Evolutionary conservation across 495 filamentous ascomycete genomes (phyloP), one percentile per base, ranked within the genome.

Genomic region (Cladorrhinum samala): DNA sequence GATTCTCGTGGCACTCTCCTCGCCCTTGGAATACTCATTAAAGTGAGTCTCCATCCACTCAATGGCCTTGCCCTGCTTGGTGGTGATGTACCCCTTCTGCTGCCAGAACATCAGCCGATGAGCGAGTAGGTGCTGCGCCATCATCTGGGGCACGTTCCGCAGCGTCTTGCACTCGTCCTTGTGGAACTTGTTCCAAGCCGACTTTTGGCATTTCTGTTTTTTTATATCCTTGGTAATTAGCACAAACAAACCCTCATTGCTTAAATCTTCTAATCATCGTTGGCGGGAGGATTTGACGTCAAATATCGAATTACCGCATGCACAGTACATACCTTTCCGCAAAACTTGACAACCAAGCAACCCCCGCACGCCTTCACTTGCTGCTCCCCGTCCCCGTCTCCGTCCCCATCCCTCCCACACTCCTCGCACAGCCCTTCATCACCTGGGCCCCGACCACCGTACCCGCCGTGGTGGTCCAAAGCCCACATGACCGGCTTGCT

Each of bases 281-380:
- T n/a, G n/a, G n/a, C n/a, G n/a, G n/a, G n/a, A n/a, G n/a, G n/a
- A n/a, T n/a, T n/a, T n/a, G n/a, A n/a, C n/a, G n/a, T n/a, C n/a
- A n/a, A n/a, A n/a, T n/a, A n/a, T n/a, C n/a, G n/a, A n/a, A n/a
- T n/a, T n/a, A n/a, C n/a, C n/a, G n/a, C n/a, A n/a, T n/a, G n/a
- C n/a, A n/a, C n/a, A n/a, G 25, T 6, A 37, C 73, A 46, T 57
- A 86, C 83, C 74, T 80, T 81, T 44, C 77, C 75, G 63, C 86
- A 90, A 64, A 87, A 90, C 52, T 74, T 78, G 0, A 83, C 77
- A 11, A 77, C 68, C 45, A 72, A 77, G 67, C 86, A 90, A 0
- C 78, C 80, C 0, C 72, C 72, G 65, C 86, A 90, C 23, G 70
- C 73, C 55, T 75, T 79, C 21, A 85, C 54, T 0, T 49, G 27